phyloP scores from a whole-genome alignment of 2,329 filamentous ascomycete genomes.

The Zymoseptoria crescenta region DNA sequence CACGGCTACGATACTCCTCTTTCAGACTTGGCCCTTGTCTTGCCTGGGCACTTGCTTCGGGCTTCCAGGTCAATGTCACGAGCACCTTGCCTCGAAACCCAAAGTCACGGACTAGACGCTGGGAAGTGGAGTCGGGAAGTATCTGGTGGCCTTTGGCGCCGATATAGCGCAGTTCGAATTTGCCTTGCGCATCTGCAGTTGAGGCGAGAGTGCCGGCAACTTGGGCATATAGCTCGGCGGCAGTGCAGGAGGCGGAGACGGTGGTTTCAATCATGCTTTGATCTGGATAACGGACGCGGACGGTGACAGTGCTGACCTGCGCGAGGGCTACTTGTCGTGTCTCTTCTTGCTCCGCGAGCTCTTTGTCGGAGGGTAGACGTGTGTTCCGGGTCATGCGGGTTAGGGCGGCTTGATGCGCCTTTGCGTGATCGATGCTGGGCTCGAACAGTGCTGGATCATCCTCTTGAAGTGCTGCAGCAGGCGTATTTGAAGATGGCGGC shows the following conservation, averaged over 20 bases:
- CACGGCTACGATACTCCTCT: slow-evolving; percentile 50
- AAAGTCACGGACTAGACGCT: slow-evolving; percentile 63
- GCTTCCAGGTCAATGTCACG: slow-evolving; percentile 68
- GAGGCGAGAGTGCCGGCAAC: slow-evolving; percentile 62
- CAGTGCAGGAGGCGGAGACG: slow-evolving; percentile 62
- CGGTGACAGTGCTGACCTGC: slow-evolving; percentile 57
- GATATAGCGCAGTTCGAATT: slow-evolving; percentile 63
- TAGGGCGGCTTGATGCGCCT: slow-evolving; percentile 63
- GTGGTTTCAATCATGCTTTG: slow-evolving; percentile 67
- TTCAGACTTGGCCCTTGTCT: slow-evolving; percentile 55
- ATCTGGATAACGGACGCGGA: slow-evolving; percentile 84
- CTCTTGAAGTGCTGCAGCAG: slow-evolving; percentile 59
- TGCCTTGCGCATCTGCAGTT: slow-evolving; percentile 38
- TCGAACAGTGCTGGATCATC: slow-evolving; percentile 69
- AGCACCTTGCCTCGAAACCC: slow-evolving; percentile 64
- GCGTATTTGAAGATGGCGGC: slow-evolving; percentile 65
- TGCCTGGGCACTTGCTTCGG: slow-evolving; percentile 49
- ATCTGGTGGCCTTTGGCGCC: slow-evolving; percentile 40
- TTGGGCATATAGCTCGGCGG: slow-evolving; percentile 63
- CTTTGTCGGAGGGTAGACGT: slow-evolving; percentile 72
- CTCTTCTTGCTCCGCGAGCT: slow-evolving; percentile 62
- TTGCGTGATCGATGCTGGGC: slow-evolving; percentile 67
- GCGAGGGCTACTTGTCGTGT: slow-evolving; percentile 59
- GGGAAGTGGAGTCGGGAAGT: slow-evolving; percentile 23
- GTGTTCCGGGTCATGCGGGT: slow-evolving; percentile 58